These are phyloP conservation scores for Parsonsia alboflavescens DNA, from an alignment of 257 asterid species.

Conservation along the genomic window DNA sequence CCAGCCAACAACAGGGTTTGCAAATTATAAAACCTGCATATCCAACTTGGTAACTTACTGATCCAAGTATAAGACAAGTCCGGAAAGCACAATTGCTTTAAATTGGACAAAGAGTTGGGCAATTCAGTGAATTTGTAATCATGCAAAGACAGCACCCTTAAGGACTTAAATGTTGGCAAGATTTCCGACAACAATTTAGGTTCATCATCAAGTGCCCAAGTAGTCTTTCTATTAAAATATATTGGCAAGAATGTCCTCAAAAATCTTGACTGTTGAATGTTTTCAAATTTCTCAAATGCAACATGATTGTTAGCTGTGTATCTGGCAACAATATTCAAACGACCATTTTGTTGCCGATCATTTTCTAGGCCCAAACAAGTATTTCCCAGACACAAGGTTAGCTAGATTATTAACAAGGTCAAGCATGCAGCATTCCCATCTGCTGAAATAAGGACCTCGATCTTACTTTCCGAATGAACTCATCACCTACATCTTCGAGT, in stretches of 20 bases:
- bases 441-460: slow-evolving; percentile 46
- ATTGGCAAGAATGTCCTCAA: slow-evolving; percentile 57
- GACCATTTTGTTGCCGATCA: slow-evolving; percentile 16
- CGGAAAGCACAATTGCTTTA: neutral
- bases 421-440: slow-evolving; percentile 35
- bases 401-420: slow-evolving; percentile 63
- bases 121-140: neutral
- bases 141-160: slow-evolving; percentile 16
- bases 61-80: neutral
- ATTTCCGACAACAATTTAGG: too few species aligned
- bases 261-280: slow-evolving; percentile 29
- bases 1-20: neutral
- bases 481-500: slow-evolving; percentile 39
- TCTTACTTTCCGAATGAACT: slow-evolving; percentile 39
- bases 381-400: slow-evolving; percentile 44
- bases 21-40: slow-evolving; percentile 6
- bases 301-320: slow-evolving; percentile 38
- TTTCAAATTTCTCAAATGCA: slow-evolving; percentile 33
- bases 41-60: neutral
- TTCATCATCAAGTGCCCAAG: too few species aligned
- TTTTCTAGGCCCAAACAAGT: slow-evolving; percentile 46
- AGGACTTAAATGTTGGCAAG: neutral
- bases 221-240: too few species aligned
- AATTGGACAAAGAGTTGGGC: neutral
- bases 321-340: slow-evolving; percentile 10